Conservation (phyloP, 441 rosid genomes). For the Corymbia calophylla region DNA sequence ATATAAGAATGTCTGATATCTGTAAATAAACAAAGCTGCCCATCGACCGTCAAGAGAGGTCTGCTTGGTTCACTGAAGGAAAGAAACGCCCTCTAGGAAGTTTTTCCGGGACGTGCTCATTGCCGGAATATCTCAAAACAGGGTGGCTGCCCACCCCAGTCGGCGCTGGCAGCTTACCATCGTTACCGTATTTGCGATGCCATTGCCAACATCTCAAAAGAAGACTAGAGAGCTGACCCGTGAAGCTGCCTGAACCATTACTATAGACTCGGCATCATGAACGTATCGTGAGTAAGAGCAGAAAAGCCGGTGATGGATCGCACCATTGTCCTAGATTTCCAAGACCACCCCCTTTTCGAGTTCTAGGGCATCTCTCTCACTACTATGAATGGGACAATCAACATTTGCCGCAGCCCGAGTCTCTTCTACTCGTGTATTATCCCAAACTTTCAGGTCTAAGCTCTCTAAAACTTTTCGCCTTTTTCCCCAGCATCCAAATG, state of each 20-base stretch:
- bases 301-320: background rate
- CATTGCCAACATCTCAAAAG: background rate
- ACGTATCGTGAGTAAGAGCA: background rate
- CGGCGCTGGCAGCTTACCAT: background rate
- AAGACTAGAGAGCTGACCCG: background rate
- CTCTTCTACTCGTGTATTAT: background rate
- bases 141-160: background rate
- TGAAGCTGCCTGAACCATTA: background rate
- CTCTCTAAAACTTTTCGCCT: background rate
- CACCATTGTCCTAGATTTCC: background rate
- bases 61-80: background rate
- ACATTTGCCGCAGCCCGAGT: background rate
- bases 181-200: background rate
- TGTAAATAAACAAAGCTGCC: background rate
- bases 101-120: background rate
- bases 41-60: background rate
- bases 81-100: background rate
- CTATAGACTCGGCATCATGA: background rate
- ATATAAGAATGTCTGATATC: background rate
- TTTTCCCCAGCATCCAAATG: background rate
- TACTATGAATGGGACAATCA: background rate
- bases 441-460: background rate
- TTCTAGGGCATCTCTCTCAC: background rate
- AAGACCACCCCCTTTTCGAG: background rate
- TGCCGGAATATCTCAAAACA: rapidly evolving